Percentiles rank a stretch among this genome's conserved stretches.
These are phyloP conservation scores for Agastache rugosa DNA, from an alignment of 257 asterid genomes.

Conservation along the genomic window DNA sequence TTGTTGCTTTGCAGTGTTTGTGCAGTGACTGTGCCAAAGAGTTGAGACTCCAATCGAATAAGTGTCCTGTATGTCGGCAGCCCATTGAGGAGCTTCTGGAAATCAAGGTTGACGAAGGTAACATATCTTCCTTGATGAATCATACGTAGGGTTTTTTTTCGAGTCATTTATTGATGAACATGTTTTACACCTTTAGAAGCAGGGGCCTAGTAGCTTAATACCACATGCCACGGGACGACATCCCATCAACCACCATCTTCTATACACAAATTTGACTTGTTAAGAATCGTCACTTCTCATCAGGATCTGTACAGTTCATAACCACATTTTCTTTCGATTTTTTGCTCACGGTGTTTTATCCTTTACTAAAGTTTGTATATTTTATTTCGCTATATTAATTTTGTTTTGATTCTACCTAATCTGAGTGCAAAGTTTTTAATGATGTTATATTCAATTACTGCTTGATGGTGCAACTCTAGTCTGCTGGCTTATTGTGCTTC, in stretches of 20 bases:
- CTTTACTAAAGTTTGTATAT: conserved; percentile 28
- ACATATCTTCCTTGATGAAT: neutral
- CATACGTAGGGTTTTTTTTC: neutral
- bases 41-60: conserved; percentile 80
- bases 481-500: neutral
- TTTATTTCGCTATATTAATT: conserved; percentile 8
- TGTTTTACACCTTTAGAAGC: conserved; percentile 31
- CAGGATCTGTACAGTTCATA: conserved; percentile 40
- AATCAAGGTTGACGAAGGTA: conserved; percentile 83
- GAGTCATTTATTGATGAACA: neutral
- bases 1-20: conserved; percentile 64
- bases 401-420: neutral
- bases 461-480: neutral
- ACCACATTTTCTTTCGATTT: neutral
- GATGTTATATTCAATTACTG: neutral
- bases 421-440: conserved; percentile 1
- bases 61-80: conserved; percentile 88
- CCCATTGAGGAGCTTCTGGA: conserved; percentile 87
- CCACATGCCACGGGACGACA: neutral
- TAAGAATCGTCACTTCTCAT: conserved; percentile 13
- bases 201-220: conserved; percentile 11
- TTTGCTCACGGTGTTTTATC: neutral
- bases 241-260: conserved; percentile 7
- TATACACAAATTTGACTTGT: conserved; percentile 30
- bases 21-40: conserved; percentile 86